Evolutionary conservation across 2,329 filamentous ascomycete species (phyloP), one percentile per base, ranked within the genome.

Genomic region (Pestalotiopsis sp.): DNA sequence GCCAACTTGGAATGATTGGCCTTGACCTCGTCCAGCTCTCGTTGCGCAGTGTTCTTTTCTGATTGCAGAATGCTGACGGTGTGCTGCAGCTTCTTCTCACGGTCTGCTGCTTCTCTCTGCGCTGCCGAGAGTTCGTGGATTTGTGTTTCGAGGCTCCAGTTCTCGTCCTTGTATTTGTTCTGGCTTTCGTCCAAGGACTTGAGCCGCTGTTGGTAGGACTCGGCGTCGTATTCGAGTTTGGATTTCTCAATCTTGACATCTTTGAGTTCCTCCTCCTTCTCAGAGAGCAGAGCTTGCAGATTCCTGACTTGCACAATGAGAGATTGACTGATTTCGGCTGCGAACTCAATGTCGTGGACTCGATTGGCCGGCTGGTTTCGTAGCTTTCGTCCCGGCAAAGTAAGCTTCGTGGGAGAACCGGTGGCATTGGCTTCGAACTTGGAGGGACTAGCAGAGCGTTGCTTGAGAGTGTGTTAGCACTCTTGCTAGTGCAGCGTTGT

Each of bases 241-340:
- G 92, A 91, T 74, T 92, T 93, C 70, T 97, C 93, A 64, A 89
- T 79, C 72, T 92, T 92, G 70, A 90, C 84, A 20, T 90, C 86
- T 78, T 92, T 94, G 71, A 98, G 83, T 60, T 93, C 86, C 65
- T 97, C 94, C 71, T 99, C 96, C 72, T 94, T 92, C 80, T 98
- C 94, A 0, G 91, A 88, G 11, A 99, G 86, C 17, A 97, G 84
- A 2, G 90, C 87, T 79, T 99, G 96, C 66, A 99, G 82, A 76
- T 96, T 94, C 70, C 96, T 91, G 64, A 99, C 92, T 81, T 98
- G 96, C n/a, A 92, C 90, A 64, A 99, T 91, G 64, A 99, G 85
- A 1, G 94, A 97, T 5, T 94, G 97, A 76, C 94, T 98, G 75
- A 99, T 98, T 77, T 99, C 95, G 64, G 96, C 94, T n/a, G 95